Conservation (phyloP, 306 rosid genomes). For the Inga oerstediana region DNA sequence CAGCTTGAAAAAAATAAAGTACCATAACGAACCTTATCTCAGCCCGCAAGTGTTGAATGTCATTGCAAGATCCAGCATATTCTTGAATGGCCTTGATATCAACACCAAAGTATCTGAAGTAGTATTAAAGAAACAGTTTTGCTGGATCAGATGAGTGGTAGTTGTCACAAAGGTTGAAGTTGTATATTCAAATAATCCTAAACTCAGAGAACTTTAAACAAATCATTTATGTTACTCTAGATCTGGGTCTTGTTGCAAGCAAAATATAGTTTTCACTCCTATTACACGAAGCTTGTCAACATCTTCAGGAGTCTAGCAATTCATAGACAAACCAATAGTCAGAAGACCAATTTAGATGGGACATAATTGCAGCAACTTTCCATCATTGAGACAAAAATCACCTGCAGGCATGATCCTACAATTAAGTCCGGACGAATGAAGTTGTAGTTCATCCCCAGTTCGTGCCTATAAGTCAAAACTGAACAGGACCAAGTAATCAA, state of each 20-base stretch:
- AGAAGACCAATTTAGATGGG: conserved; percentile 32
- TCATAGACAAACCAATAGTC: conserved; percentile 25
- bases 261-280: conserved; percentile 95
- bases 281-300: conserved; percentile 82
- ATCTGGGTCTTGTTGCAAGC: conserved; percentile 89
- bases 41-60: conserved; percentile 92
- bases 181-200: neutral
- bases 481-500: conserved; percentile 42
- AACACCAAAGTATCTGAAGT: conserved; percentile 82
- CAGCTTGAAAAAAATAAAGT: conserved; percentile 1
- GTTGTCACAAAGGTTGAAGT: conserved; percentile 28
- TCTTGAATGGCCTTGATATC: conserved; percentile 83
- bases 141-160: conserved; percentile 24
- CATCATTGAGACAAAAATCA: conserved; percentile 33
- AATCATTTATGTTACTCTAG: conserved; percentile 76
- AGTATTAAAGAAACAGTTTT: conserved; percentile 47
- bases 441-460: conserved; percentile 87
- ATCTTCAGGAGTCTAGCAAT: conserved; percentile 75
- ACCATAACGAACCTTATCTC: conserved; percentile 74
- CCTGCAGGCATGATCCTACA: conserved; percentile 99
- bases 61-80: conserved; percentile 65
- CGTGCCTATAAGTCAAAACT: conserved; percentile 96
- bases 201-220: conserved; percentile 31
- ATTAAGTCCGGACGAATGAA: conserved; percentile 88
- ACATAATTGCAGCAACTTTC: conserved; percentile 11